Evolutionary conservation across 352 stramenopile species (phyloP).

Genomic region (Globisporangium takayamanum): DNA sequence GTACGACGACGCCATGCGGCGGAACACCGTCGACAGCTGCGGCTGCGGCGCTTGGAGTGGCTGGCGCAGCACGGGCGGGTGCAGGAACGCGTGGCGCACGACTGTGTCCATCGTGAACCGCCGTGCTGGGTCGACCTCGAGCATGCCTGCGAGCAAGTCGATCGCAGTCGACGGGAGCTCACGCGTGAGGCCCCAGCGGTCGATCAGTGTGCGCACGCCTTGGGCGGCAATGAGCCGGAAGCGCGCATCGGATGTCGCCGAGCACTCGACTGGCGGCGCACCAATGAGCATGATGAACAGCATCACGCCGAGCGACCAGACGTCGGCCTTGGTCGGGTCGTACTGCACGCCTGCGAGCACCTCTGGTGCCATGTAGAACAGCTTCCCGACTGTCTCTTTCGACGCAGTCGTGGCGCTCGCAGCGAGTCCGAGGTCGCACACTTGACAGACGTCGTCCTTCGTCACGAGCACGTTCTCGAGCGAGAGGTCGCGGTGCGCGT

Average conservation of each 20-base stretch:
- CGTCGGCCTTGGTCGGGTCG: conserved; percentile 69
- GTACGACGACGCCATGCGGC: conserved; percentile 27
- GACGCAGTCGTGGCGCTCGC: conserved; percentile 32
- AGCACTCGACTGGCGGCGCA: conserved; percentile 55
- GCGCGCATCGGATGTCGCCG: conserved; percentile 44
- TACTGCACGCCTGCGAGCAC: conserved; percentile 56
- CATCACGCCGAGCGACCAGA: conserved; percentile 85
- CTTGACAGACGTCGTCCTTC: conserved; percentile 60
- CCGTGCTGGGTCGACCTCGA: conserved; percentile 46
- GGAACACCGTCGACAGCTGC: conserved; percentile 5
- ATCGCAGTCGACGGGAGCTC: conserved; percentile 42
- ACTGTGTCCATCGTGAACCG: conserved; percentile 59
- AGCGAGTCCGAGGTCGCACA: conserved; percentile 79
- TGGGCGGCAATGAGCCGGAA: conserved; percentile 59
- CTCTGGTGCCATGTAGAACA: conserved; percentile 85
- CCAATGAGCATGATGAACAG: conserved; percentile 80
- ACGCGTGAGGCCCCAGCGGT: conserved; percentile 61
- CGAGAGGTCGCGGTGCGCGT: conserved; percentile 77
- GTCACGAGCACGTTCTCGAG: conserved; percentile 83
- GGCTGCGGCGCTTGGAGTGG: background rate
- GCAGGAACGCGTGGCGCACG: conserved; percentile 55
- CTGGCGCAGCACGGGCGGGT: conserved; percentile 8
- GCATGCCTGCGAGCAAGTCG: conserved; percentile 58
- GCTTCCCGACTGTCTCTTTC: conserved; percentile 70
- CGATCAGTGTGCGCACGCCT: conserved; percentile 51